phyloP scores from a whole-genome alignment of 768 basidiomycete genomes.

The Pulveroboletus sp. region DNA sequence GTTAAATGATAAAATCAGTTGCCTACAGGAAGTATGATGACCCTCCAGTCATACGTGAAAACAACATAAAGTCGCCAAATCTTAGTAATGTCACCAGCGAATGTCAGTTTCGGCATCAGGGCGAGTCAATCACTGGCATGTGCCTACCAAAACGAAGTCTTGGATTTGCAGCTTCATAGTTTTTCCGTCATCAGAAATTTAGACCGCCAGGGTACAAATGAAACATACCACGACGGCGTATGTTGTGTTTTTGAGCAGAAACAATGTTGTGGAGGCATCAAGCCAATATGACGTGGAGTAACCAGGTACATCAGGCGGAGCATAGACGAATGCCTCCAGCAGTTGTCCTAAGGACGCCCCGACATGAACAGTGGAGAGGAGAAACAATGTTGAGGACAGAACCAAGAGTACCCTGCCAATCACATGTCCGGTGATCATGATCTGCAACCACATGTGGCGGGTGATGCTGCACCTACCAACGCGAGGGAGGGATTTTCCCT shows the following conservation, averaged over 20 bases:
- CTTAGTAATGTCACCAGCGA: not conserved
- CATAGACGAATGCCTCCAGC: slow-evolving; percentile 1
- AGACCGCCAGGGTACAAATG: too few relatives aligned
- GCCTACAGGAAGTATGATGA: slow-evolving; percentile 3
- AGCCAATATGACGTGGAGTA: slow-evolving; percentile 6
- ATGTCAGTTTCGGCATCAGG: too few relatives aligned
- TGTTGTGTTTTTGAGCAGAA: not conserved
- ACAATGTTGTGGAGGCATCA: not conserved
- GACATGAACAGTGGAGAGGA: not conserved
- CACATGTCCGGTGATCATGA: too few relatives aligned
- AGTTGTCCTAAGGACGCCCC: not conserved
- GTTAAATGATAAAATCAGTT: too few relatives aligned
- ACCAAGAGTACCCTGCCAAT: not conserved
- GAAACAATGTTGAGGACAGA: not conserved
- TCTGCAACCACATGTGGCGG: too few relatives aligned
- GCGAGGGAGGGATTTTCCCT: not conserved
- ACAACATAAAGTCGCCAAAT: slow-evolving; percentile 5
- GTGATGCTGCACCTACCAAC: too few relatives aligned
- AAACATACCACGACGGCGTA: not conserved
- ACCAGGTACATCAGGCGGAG: not conserved
- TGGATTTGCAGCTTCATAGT: not conserved
- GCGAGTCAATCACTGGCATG: too few relatives aligned
- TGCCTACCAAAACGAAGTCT: not conserved
- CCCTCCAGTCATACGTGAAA: not conserved
- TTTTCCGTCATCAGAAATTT: too few relatives aligned